These are phyloP conservation scores for Trichophyton simii DNA, from an alignment of 2,329 filamentous ascomycete species.

Conservation along the genomic window DNA sequence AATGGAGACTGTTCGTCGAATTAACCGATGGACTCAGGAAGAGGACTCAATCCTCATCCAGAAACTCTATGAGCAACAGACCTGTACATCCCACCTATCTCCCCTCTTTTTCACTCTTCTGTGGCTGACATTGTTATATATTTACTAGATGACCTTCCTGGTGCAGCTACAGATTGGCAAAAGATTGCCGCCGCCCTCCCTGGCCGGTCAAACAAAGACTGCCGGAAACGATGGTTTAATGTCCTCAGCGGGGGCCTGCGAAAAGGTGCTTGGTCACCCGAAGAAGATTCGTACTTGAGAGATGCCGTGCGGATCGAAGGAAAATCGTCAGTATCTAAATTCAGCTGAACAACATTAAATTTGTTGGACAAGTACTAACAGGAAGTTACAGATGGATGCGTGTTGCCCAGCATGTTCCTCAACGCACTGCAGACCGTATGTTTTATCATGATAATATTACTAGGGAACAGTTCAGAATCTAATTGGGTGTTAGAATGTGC, in stretches of 20 bases:
- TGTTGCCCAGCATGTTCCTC: not conserved
- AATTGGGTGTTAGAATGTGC: not conserved
- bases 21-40: slow-evolving; percentile 4
- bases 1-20: not conserved
- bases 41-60: slow-evolving; percentile 4
- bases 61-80: not conserved
- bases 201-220: slow-evolving; percentile 4
- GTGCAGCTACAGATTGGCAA: not conserved
- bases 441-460: not conserved
- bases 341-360: not conserved
- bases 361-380: not conserved
- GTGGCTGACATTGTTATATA: not conserved
- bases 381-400: not conserved
- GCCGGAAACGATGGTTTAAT: slow-evolving; percentile 5
- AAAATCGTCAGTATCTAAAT: not conserved
- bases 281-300: not conserved
- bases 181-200: not conserved
- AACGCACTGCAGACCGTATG: slow-evolving; percentile 5
- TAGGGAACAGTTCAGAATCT: not conserved
- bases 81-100: not conserved
- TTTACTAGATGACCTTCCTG: not conserved
- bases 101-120: not conserved
- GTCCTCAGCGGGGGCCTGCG: not conserved
- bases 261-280: slow-evolving; percentile 2
- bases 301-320: not conserved